phyloP scores from a whole-genome alignment of 768 basidiomycete genomes.

The Megacollybia marginata region DNA sequence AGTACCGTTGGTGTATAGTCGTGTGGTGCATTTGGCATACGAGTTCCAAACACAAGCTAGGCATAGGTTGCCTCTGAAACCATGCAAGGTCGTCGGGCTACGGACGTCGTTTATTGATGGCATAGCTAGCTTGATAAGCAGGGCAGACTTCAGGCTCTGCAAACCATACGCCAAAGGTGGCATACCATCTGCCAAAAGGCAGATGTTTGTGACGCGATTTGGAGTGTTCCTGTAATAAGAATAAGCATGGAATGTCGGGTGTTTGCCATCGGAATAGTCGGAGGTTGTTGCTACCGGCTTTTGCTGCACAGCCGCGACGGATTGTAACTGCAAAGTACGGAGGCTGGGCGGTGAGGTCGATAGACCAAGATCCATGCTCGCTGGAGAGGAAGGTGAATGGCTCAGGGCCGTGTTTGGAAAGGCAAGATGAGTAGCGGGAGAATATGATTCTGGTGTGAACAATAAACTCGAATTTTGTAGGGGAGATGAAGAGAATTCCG shows the following conservation, averaged over 20 bases:
- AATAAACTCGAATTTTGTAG: conserved; percentile 14
- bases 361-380: not conserved
- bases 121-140: conserved; percentile 50
- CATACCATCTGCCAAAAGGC: conserved; percentile 64
- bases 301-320: conserved; percentile 11
- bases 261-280: not conserved
- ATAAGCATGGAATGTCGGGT: conserved; percentile 7
- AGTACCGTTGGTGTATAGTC: conserved; percentile 43
- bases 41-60: conserved; percentile 46
- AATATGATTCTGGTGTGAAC: not conserved
- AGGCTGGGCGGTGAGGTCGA: not conserved
- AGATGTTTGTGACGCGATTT: conserved; percentile 33
- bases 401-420: not conserved
- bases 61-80: conserved; percentile 52
- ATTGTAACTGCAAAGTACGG: conserved; percentile 16
- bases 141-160: conserved; percentile 31
- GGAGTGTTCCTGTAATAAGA: conserved; percentile 6
- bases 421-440: not conserved
- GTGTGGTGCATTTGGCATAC: conserved; percentile 58
- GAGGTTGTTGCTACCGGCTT: too few relatives aligned
- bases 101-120: conserved; percentile 47
- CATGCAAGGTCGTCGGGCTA: conserved; percentile 50
- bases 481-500: conserved; percentile 41
- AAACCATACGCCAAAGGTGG: conserved; percentile 43
- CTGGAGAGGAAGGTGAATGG: not conserved